Percentiles rank a stretch among this genome's conserved stretches.
phyloP scores from a whole-genome alignment of 805 yeast genomes.

The Candida vartiovaarae region DNA sequence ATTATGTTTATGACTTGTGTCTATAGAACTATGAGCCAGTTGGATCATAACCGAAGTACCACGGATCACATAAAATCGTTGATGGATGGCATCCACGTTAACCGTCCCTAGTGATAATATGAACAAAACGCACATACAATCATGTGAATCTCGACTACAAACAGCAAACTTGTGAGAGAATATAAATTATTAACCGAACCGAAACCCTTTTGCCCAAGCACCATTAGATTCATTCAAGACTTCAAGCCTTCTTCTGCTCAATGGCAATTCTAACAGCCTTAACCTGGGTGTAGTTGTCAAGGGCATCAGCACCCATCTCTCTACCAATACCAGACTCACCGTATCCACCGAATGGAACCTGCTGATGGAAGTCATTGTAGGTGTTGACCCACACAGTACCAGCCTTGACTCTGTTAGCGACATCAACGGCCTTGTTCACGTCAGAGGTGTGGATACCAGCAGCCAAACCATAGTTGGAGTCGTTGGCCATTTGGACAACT shows the following conservation, averaged over 20 bases:
- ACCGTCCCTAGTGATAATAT: no score
- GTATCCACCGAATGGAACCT: conserved; percentile 91
- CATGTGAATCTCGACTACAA: no score
- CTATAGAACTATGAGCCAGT: no score
- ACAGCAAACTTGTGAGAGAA: no score
- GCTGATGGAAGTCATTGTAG: conserved; percentile 79
- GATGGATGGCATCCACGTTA: no score
- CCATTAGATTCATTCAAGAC: no score
- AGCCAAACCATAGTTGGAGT: conserved; percentile 78
- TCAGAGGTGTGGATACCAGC: conserved; percentile 84
- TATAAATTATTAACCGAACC: no score
- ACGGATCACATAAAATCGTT: no score
- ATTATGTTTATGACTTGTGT: no score
- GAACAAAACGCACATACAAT: no score
- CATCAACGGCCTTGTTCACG: conserved; percentile 67
- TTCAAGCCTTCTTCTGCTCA: conserved; percentile 13
- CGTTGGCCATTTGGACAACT: conserved; percentile 71
- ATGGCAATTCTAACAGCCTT: conserved; percentile 65
- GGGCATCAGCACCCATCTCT: conserved; percentile 85
- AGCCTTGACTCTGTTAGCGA: conserved; percentile 66
- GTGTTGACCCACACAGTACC: conserved; percentile 93
- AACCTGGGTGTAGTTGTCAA: conserved; percentile 76
- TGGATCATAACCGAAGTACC: no score
- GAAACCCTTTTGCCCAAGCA: no score
- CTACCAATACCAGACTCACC: conserved; percentile 90